Evolutionary conservation across 116 monocot species (phyloP).

Genomic region (Dioscorea cayenensis): DNA sequence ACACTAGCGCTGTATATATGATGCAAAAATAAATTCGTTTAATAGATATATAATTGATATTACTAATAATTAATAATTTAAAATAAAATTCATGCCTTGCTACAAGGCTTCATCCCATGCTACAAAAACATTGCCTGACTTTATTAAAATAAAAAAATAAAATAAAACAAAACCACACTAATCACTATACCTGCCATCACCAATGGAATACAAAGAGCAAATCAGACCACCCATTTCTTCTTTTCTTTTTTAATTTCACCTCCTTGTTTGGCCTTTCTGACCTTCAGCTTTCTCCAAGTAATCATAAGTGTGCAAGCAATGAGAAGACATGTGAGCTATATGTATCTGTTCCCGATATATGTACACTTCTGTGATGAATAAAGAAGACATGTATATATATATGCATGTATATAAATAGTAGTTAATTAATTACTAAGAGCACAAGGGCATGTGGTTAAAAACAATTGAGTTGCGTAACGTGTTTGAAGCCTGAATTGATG

Average conservation of each 20-base stretch:
- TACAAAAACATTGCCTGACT: too few species aligned
- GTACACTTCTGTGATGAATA: slow-evolving; percentile 7
- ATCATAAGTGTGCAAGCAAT: slow-evolving; percentile 3
- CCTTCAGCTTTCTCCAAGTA: neutral
- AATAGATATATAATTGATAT: too few species aligned
- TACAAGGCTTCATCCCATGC: too few species aligned
- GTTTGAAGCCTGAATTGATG: neutral
- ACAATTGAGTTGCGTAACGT: neutral
- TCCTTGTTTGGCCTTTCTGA: neutral
- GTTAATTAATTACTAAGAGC: neutral
- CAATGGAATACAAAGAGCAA: too few species aligned
- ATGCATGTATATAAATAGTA: neutral
- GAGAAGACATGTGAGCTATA: slow-evolving; percentile 5
- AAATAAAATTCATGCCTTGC: too few species aligned
- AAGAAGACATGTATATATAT: neutral
- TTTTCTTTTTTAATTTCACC: neutral
- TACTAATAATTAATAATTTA: too few species aligned
- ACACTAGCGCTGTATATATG: too few species aligned
- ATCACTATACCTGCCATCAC: too few species aligned
- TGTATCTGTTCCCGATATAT: neutral
- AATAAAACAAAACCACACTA: too few species aligned
- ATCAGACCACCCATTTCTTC: too few species aligned
- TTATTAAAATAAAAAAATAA: too few species aligned
- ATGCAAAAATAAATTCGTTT: too few species aligned
- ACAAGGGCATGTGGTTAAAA: neutral